Conservation (phyloP, 345 rosid species). For the Brassica incana region DNA sequence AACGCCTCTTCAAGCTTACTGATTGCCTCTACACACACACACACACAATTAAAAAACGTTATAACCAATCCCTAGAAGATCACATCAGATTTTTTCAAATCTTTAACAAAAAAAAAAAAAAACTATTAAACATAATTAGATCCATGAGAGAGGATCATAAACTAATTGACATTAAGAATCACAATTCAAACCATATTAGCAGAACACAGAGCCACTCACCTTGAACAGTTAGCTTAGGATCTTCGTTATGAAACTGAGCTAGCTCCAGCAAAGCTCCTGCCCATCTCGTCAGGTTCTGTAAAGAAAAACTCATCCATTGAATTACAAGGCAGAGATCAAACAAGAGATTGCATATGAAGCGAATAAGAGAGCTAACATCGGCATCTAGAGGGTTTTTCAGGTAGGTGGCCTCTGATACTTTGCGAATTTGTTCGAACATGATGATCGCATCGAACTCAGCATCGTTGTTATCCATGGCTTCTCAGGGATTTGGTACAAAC, state of each 20-base stretch:
- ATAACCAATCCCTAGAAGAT: background rate
- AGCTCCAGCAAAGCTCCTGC: slow-evolving; percentile 80
- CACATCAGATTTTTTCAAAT: background rate
- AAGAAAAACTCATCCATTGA: background rate
- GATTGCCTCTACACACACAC: slow-evolving; percentile 57
- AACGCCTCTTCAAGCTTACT: slow-evolving; percentile 88
- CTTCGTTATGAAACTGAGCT: slow-evolving; percentile 78
- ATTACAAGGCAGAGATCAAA: slow-evolving; percentile 9
- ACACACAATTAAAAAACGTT: background rate
- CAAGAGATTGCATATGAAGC: background rate
- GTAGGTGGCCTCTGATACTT: slow-evolving; percentile 63
- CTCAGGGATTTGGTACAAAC: background rate
- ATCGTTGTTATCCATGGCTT: slow-evolving; percentile 58
- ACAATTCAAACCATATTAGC: background rate
- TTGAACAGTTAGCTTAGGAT: slow-evolving; percentile 71
- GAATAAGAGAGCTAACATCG: slow-evolving; percentile 48
- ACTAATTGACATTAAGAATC: background rate
- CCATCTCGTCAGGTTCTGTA: slow-evolving; percentile 83
- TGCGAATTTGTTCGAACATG: slow-evolving; percentile 83
- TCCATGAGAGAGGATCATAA: background rate
- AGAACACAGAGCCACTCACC: slow-evolving; percentile 44
- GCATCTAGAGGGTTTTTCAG: slow-evolving; percentile 69
- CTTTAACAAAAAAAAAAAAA: background rate
- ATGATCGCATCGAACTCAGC: slow-evolving; percentile 67
- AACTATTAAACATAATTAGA: background rate